A percentile compares a stretch with the other conserved stretches of the same genome.
Conservation (phyloP, 2,329 filamentous ascomycete species). For the Colletotrichum paranaense region DNA sequence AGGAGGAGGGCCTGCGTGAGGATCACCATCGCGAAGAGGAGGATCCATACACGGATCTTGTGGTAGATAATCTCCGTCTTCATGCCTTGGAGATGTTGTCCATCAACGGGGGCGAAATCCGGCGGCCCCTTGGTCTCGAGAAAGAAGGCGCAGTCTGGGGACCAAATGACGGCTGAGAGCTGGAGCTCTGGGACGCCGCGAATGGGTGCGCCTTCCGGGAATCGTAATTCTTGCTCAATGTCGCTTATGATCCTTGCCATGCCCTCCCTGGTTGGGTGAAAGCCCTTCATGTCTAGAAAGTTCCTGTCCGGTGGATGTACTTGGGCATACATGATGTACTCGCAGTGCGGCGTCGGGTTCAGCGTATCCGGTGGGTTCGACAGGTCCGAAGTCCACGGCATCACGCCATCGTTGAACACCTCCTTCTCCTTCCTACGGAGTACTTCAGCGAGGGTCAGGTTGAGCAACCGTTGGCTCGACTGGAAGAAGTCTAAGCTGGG, state of each 20-base stretch:
- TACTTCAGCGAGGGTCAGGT: conserved; percentile 75
- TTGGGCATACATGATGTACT: conserved; percentile 89
- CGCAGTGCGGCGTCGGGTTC: conserved; percentile 80
- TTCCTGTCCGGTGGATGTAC: conserved; percentile 67
- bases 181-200: conserved; percentile 65
- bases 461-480: conserved; percentile 73
- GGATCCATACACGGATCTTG: conserved; percentile 68
- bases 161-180: conserved; percentile 74
- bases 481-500: conserved; percentile 67
- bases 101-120: conserved; percentile 60
- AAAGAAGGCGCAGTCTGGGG: conserved; percentile 76
- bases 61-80: conserved; percentile 71
- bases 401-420: conserved; percentile 66
- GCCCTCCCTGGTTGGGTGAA: conserved; percentile 45
- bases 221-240: conserved; percentile 72
- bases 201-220: conserved; percentile 69
- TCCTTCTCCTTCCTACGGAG: conserved; percentile 73
- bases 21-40: conserved; percentile 66
- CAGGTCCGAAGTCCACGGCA: conserved; percentile 82
- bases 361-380: conserved; percentile 69
- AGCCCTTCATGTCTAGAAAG: conserved; percentile 46
- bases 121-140: conserved; percentile 74
- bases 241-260: conserved; percentile 57
- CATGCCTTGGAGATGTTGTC: conserved; percentile 67
- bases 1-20: conserved; percentile 71